Evolutionary conservation across 2,329 filamentous ascomycete species (phyloP).

Genomic region (Ophiostoma australiae): DNA sequence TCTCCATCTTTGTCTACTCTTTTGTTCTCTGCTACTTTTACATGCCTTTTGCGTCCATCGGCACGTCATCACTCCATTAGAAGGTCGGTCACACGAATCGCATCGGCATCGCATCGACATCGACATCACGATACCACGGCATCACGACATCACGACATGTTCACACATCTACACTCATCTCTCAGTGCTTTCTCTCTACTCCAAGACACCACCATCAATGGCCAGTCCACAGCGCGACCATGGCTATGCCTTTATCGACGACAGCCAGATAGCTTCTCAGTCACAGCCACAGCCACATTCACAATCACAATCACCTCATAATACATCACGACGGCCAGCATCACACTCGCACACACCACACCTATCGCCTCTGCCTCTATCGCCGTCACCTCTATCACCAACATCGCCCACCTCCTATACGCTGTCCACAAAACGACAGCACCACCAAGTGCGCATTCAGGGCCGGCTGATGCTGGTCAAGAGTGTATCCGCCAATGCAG

Average conservation of each 20-base stretch:
- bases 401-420: not conserved
- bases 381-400: not conserved
- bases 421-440: constrained; percentile 26
- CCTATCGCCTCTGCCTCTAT: not conserved
- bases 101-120: not conserved
- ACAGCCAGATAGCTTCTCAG: not conserved
- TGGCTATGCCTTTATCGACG: not conserved
- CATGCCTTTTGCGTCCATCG: not conserved
- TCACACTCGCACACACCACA: not conserved
- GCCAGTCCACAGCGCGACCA: not conserved
- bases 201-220: not conserved
- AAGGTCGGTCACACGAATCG: too few species aligned
- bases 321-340: not conserved
- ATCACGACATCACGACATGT: not conserved
- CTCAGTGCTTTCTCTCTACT: too few species aligned
- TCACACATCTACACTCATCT: not conserved
- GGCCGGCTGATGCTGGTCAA: constrained; percentile 36
- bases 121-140: not conserved
- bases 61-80: not conserved
- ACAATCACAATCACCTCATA: not conserved
- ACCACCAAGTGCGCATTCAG: constrained; percentile 38
- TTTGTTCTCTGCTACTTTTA: not conserved
- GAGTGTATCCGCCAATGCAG: constrained; percentile 34
- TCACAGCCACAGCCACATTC: not conserved
- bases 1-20: not conserved